Evolutionary conservation across 2,329 filamentous ascomycete species (phyloP).

Genomic region (Cladobotryum mycophilum): DNA sequence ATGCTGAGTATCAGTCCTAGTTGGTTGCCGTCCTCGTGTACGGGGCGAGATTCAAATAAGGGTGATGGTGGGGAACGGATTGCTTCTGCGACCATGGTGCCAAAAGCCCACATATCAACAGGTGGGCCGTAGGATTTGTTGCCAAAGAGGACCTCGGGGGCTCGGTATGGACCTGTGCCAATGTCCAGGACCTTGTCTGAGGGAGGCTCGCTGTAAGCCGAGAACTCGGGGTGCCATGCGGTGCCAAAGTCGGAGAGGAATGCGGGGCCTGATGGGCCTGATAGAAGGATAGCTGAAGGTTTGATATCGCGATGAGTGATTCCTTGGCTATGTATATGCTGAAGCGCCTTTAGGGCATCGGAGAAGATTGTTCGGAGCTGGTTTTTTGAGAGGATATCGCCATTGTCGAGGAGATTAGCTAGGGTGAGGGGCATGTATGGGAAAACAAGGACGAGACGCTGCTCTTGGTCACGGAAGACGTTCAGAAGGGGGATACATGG

Average conservation of each 20-base stretch:
- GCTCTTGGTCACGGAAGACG: slow-evolving; percentile 64
- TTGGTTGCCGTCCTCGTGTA: slow-evolving; percentile 79
- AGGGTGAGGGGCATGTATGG: slow-evolving; percentile 76
- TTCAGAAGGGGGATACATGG: slow-evolving; percentile 62
- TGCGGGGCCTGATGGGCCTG: slow-evolving; percentile 61
- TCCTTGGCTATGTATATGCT: slow-evolving; percentile 62
- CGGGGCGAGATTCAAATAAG: slow-evolving; percentile 72
- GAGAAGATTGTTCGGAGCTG: slow-evolving; percentile 43
- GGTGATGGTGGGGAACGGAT: slow-evolving; percentile 48
- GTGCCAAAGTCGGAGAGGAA: slow-evolving; percentile 90
- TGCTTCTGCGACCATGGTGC: slow-evolving; percentile 76
- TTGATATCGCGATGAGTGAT: slow-evolving; percentile 95
- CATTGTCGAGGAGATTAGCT: slow-evolving; percentile 54
- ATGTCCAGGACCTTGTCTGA: slow-evolving; percentile 81
- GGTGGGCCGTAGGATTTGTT: slow-evolving; percentile 62
- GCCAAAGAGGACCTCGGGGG: slow-evolving; percentile 87
- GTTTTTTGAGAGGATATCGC: slow-evolving; percentile 20
- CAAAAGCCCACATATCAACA: slow-evolving; percentile 86
- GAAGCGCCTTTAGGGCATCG: slow-evolving; percentile 65
- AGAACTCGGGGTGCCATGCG: slow-evolving; percentile 64
- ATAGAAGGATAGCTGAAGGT: slow-evolving; percentile 78
- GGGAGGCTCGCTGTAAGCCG: slow-evolving; percentile 57
- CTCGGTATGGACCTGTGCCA: slow-evolving; percentile 84
- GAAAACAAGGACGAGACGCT: slow-evolving; percentile 72
- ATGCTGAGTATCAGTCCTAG: slow-evolving; percentile 86